phyloP scores from a whole-genome alignment of 257 asterid genomes.

The Nicotiana benthamiana region DNA sequence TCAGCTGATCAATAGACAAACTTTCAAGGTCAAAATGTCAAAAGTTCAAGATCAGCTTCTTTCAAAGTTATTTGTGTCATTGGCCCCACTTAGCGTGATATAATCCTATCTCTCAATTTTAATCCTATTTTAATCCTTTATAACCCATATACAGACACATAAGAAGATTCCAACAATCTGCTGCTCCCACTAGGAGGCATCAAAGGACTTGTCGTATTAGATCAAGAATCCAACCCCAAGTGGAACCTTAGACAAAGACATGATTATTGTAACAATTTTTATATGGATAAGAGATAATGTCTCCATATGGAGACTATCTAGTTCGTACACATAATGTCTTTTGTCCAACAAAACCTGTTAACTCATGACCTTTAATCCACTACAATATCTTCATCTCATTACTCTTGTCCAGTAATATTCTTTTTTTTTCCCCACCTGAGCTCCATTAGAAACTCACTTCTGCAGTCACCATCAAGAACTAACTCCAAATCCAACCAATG shows the following conservation, averaged over 20 bases:
- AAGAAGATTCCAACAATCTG: slow-evolving; percentile 3
- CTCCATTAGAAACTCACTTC: background rate
- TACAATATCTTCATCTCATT: background rate
- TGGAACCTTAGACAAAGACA: slow-evolving; percentile 7
- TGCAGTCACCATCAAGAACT: background rate
- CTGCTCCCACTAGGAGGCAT: background rate
- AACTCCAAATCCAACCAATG: background rate
- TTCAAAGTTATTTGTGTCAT: no score
- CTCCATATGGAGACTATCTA: background rate
- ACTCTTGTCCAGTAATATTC: background rate
- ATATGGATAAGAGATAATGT: slow-evolving; percentile 4
- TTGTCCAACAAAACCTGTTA: slow-evolving; percentile 7
- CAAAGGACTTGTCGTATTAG: slow-evolving; percentile 4
- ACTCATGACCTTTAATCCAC: background rate
- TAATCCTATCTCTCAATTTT: no score
- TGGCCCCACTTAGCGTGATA: no score
- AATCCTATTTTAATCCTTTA: no score
- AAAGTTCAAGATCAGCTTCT: no score
- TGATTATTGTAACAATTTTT: background rate
- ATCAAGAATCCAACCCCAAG: slow-evolving; percentile 12
- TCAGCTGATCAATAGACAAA: no score
- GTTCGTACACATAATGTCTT: slow-evolving; percentile 3
- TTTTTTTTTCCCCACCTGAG: background rate
- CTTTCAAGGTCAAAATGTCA: no score
- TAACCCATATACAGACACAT: background rate